These are phyloP conservation scores for Hypoxylon sp. DNA, from an alignment of 2,329 filamentous ascomycete species.

Conservation along the genomic window DNA sequence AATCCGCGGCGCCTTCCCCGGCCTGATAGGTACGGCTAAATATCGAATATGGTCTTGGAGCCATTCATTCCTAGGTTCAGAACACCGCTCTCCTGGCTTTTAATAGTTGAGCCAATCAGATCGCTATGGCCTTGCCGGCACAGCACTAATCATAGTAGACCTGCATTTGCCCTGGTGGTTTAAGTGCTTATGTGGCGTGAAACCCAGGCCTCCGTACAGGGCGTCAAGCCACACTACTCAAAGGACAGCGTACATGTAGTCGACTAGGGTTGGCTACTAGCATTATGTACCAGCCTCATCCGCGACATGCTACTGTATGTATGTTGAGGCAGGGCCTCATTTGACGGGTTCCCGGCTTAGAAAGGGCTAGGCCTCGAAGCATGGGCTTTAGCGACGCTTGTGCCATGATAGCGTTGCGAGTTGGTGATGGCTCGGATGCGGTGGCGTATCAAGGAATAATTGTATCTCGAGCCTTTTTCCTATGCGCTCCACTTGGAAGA, in stretches of 20 bases:
- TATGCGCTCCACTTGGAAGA: conserved; percentile 22
- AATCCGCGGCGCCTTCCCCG: conserved; percentile 23
- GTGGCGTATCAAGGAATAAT: conserved; percentile 30
- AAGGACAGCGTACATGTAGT: neutral
- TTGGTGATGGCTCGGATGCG: conserved; percentile 28
- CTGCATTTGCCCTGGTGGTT: conserved; percentile 11
- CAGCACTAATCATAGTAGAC: conserved; percentile 3
- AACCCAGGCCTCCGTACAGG: conserved; percentile 22
- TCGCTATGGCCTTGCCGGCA: conserved; percentile 3
- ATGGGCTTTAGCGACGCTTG: conserved; percentile 24
- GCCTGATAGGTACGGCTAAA: conserved; percentile 31
- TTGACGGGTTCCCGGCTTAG: conserved; percentile 18
- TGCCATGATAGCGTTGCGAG: conserved; percentile 28
- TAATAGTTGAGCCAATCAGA: conserved; percentile 31
- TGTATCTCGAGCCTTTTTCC: conserved; percentile 24
- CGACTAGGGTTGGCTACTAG: conserved; percentile 6
- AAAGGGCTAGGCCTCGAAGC: conserved; percentile 32
- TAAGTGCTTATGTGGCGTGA: conserved; percentile 24
- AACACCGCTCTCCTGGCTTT: conserved; percentile 10
- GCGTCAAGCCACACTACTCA: conserved; percentile 38
- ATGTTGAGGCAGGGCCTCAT: conserved; percentile 13
- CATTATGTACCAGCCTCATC: conserved; percentile 20
- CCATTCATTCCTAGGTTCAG: conserved; percentile 10
- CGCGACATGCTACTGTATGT: conserved; percentile 9
- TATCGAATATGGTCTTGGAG: conserved; percentile 22